These are phyloP conservation scores for Cryptococcus sp. DNA, from an alignment of 1,284 basidiomycete genomes.

Conservation along the genomic window DNA sequence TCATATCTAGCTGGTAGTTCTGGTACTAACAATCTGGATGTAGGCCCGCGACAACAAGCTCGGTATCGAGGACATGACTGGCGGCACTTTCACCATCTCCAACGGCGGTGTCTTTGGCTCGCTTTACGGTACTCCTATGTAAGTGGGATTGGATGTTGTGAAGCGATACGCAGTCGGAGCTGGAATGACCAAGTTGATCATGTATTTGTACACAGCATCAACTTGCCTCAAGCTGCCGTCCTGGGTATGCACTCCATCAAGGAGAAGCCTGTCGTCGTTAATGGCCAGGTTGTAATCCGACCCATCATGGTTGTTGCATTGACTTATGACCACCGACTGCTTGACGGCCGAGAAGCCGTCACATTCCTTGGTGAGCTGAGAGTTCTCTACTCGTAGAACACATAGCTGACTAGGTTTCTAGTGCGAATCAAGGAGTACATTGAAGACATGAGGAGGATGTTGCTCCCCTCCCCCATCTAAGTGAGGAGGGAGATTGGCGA, in stretches of 20 bases:
- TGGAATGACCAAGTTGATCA: constrained; percentile 11
- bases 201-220: constrained; percentile 62
- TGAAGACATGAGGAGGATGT: constrained; percentile 68
- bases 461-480: constrained; percentile 56
- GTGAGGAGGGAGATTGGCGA: constrained; percentile 11
- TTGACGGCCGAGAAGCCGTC: constrained; percentile 94
- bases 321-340: constrained; percentile 93
- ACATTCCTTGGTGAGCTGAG: constrained; percentile 85
- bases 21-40: background rate
- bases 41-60: constrained; percentile 92
- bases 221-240: constrained; percentile 92
- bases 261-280: constrained; percentile 87
- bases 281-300: constrained; percentile 92
- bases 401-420: constrained; percentile 31
- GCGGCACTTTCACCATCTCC: constrained; percentile 97
- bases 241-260: constrained; percentile 98
- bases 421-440: constrained; percentile 72
- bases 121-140: constrained; percentile 90
- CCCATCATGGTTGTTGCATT: constrained; percentile 89
- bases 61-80: constrained; percentile 93
- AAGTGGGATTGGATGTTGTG: constrained; percentile 9
- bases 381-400: background rate
- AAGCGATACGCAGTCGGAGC: background rate
- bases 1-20: background rate
- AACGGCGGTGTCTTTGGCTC: constrained; percentile 99